These are phyloP conservation scores for Fusarium robinianum DNA, from an alignment of 2,329 filamentous ascomycete species.

Conservation along the genomic window DNA sequence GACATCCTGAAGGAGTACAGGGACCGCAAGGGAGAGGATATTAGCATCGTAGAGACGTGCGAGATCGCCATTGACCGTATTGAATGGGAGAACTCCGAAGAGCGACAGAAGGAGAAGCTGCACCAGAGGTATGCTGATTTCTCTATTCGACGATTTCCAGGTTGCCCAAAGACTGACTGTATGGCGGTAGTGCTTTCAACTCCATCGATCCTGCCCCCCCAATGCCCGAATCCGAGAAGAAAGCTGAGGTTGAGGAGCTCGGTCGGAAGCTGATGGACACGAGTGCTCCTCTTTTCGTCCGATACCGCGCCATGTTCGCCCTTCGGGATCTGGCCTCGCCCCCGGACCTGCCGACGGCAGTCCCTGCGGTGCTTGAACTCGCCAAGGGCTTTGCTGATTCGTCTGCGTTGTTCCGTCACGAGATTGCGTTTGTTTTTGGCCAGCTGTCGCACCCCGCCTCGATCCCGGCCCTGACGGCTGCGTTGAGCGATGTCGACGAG, in stretches of 20 bases:
- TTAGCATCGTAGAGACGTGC: slow-evolving; percentile 90
- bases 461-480: slow-evolving; percentile 82
- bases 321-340: slow-evolving; percentile 93
- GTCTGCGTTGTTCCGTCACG: slow-evolving; percentile 93
- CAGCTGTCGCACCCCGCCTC: slow-evolving; percentile 96
- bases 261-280: slow-evolving; percentile 80
- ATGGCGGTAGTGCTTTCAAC: slow-evolving; percentile 77
- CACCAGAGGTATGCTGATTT: slow-evolving; percentile 69
- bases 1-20: slow-evolving; percentile 73
- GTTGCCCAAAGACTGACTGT: slow-evolving; percentile 37
- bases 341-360: slow-evolving; percentile 84
- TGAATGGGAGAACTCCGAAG: slow-evolving; percentile 83
- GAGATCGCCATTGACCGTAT: slow-evolving; percentile 96
- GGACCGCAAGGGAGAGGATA: slow-evolving; percentile 75
- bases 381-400: slow-evolving; percentile 83
- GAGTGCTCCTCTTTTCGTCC: slow-evolving; percentile 78
- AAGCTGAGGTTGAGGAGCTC: slow-evolving; percentile 77
- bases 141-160: slow-evolving; percentile 19
- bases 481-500: slow-evolving; percentile 79
- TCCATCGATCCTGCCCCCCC: slow-evolving; percentile 96
- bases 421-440: slow-evolving; percentile 97
- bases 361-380: slow-evolving; percentile 83
- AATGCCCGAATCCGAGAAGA: slow-evolving; percentile 69
- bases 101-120: slow-evolving; percentile 74
- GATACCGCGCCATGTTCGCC: slow-evolving; percentile 98